Evolutionary conservation across 1,284 basidiomycete species (phyloP).

Genomic region (Jaminaea rosea): DNA sequence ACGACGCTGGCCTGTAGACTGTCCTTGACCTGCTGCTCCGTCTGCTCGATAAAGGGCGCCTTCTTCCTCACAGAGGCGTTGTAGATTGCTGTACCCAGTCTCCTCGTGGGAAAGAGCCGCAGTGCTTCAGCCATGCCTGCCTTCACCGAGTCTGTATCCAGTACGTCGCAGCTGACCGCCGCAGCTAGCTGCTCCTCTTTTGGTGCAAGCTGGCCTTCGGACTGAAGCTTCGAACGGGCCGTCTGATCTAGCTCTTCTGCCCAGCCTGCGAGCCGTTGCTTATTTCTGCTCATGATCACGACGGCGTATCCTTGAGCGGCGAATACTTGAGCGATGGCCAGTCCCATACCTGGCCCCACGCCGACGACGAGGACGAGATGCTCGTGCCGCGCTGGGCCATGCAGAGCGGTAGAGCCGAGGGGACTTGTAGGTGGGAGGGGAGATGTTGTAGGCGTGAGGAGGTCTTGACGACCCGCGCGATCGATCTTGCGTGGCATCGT

Average conservation of each 20-base stretch:
- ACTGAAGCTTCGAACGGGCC: constrained; percentile 9
- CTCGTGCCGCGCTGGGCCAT: constrained; percentile 16
- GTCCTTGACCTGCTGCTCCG: constrained; percentile 15
- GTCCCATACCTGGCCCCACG: constrained; percentile 30
- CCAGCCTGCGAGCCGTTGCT: constrained; percentile 19
- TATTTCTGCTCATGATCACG: constrained; percentile 25
- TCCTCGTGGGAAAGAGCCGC: constrained; percentile 16
- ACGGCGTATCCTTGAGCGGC: constrained; percentile 27
- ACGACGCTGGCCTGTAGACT: constrained; percentile 22
- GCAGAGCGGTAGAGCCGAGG: constrained; percentile 17
- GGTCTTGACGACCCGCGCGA: constrained; percentile 16
- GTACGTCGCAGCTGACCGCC: constrained; percentile 30
- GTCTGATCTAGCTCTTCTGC: constrained; percentile 11
- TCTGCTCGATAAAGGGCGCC: constrained; percentile 19
- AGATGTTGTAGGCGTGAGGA: constrained; percentile 14
- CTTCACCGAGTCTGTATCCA: constrained; percentile 15
- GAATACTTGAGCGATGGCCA: constrained; percentile 23
- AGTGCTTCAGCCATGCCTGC: constrained; percentile 9
- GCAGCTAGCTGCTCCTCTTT: constrained; percentile 8
- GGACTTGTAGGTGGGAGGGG: constrained; percentile 13
- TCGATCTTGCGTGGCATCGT: too few species aligned
- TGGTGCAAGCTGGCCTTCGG: neutral
- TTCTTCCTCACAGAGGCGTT: constrained; percentile 28
- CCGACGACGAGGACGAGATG: constrained; percentile 28
- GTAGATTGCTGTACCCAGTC: constrained; percentile 29